Conservation (phyloP, 495 filamentous ascomycete species). For the Aspergillus bridgeri region DNA sequence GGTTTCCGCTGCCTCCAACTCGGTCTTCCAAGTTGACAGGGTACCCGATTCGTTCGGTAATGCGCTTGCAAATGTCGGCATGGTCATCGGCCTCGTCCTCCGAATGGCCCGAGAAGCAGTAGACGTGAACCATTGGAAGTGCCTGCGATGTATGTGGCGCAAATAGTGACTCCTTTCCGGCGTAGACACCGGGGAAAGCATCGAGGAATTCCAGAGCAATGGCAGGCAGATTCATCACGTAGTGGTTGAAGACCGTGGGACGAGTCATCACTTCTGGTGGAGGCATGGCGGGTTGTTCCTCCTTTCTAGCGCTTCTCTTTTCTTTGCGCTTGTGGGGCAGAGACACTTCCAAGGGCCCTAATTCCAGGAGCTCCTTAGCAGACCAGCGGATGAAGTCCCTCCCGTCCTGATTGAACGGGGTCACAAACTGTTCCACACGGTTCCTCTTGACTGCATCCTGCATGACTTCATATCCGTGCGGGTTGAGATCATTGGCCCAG, state of each 20-base stretch:
- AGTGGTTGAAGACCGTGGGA: conserved; percentile 72
- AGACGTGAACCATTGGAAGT: conserved; percentile 83
- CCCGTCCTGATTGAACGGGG: conserved; percentile 76
- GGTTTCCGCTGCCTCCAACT: conserved; percentile 38
- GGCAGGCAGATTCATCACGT: conserved; percentile 95
- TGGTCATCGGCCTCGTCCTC: conserved; percentile 61
- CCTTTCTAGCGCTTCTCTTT: conserved; percentile 21
- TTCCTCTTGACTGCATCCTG: conserved; percentile 67
- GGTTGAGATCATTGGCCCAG: conserved; percentile 96
- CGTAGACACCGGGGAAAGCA: conserved; percentile 81
- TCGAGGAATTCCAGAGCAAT: conserved; percentile 80
- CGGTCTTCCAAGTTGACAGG: conserved; percentile 57
- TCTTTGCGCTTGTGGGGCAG: conserved; percentile 36
- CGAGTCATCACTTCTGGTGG: conserved; percentile 52
- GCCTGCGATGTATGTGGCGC: conserved; percentile 50
- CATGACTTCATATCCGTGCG: conserved; percentile 74
- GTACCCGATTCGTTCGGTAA: conserved; percentile 59
- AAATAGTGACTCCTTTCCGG: conserved; percentile 62
- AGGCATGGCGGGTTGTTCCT: conserved; percentile 25
- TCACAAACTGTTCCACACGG: conserved; percentile 75
- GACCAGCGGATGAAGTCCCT: conserved; percentile 71
- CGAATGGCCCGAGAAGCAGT: conserved; percentile 80
- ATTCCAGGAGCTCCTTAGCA: conserved; percentile 55
- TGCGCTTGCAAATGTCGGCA: conserved; percentile 63
- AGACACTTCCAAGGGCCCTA: conserved; percentile 42